These are phyloP conservation scores for Podosphaera xanthii DNA, from an alignment of 2,329 filamentous ascomycete species.

Conservation along the genomic window DNA sequence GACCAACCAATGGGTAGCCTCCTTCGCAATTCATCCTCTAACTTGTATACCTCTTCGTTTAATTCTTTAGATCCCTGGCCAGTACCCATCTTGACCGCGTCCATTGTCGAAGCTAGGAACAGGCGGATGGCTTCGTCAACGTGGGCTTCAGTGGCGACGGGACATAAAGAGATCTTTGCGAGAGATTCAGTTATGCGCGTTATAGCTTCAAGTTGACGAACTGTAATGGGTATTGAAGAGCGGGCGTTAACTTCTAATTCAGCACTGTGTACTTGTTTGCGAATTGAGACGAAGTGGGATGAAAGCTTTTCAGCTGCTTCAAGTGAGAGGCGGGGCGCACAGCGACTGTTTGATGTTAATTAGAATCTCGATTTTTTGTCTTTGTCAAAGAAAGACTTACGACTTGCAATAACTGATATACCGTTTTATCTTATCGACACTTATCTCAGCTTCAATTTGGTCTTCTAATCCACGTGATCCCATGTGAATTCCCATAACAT, in stretches of 20 bases:
- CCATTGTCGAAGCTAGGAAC: constrained; percentile 94
- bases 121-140: constrained; percentile 94
- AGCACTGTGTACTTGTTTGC: constrained; percentile 75
- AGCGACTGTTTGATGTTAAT: constrained; percentile 35
- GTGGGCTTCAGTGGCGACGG: constrained; percentile 71
- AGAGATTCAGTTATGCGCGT: constrained; percentile 92
- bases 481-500: constrained; percentile 97
- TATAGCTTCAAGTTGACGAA: constrained; percentile 90
- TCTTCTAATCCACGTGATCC: constrained; percentile 66
- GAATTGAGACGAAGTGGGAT: constrained; percentile 90
- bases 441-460: constrained; percentile 64
- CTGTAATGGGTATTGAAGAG: constrained; percentile 88
- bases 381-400: constrained; percentile 25
- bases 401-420: constrained; percentile 96
- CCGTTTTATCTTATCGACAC: constrained; percentile 89
- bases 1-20: constrained; percentile 88
- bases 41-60: constrained; percentile 67
- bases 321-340: constrained; percentile 70
- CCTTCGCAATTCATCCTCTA: constrained; percentile 74
- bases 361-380: neutral
- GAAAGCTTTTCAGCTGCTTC: constrained; percentile 91
- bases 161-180: constrained; percentile 70
- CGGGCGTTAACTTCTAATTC: constrained; percentile 78
- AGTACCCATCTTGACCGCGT: constrained; percentile 78
- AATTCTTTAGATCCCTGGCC: constrained; percentile 68